These are phyloP conservation scores for Penicillium argentinense DNA, from an alignment of 495 filamentous ascomycete genomes.

Conservation along the genomic window DNA sequence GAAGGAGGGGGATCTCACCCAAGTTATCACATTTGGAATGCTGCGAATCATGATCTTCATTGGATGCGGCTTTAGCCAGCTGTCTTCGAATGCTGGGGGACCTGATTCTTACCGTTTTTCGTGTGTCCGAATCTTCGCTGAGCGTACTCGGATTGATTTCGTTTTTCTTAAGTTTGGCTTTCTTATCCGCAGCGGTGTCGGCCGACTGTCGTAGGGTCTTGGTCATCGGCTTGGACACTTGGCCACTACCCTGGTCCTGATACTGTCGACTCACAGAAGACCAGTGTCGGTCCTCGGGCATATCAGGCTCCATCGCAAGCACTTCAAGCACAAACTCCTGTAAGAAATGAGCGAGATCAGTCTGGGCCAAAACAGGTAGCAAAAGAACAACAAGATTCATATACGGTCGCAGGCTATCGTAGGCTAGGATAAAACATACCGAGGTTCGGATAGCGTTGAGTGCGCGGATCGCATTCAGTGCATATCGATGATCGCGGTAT, in stretches of 20 bases:
- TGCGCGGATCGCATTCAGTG: constrained; percentile 8
- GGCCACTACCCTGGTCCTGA: too few relatives aligned
- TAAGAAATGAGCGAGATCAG: background rate
- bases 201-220: too few relatives aligned
- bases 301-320: constrained; percentile 23
- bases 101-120: constrained; percentile 67
- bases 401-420: too few relatives aligned
- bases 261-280: too few relatives aligned
- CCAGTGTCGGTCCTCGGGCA: constrained; percentile 6
- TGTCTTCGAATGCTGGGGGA: constrained; percentile 6
- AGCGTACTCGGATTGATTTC: background rate
- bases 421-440: constrained; percentile 5
- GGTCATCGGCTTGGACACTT: too few relatives aligned
- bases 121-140: constrained; percentile 48
- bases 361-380: too few relatives aligned
- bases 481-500: constrained; percentile 1
- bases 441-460: constrained; percentile 8
- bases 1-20: constrained; percentile 42
- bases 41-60: constrained; percentile 98
- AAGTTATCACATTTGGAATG: constrained; percentile 87
- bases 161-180: too few relatives aligned
- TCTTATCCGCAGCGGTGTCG: too few relatives aligned
- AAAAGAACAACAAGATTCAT: background rate
- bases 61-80: too few relatives aligned
- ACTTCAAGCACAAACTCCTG: constrained; percentile 33